Conservation (phyloP, 164 flowering plant species). For the Buxus sempervirens region DNA sequence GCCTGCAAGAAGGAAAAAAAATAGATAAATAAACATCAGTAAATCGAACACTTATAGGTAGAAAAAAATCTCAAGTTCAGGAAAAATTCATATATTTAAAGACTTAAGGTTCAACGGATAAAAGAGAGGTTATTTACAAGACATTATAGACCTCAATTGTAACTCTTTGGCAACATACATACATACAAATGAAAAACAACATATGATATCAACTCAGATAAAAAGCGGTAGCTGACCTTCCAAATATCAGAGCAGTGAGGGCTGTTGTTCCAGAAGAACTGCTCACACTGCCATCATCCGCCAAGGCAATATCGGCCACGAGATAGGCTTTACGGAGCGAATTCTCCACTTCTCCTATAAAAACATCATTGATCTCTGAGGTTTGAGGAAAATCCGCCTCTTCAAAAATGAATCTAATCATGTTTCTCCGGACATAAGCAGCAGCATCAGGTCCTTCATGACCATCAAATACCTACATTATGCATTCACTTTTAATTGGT, state of each 20-base stretch:
- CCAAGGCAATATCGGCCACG: constrained; percentile 69
- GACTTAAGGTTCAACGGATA: too few species aligned
- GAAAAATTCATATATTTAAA: too few species aligned
- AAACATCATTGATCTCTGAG: constrained; percentile 41
- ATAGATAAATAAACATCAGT: background rate
- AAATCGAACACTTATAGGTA: too few species aligned
- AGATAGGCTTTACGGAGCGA: constrained; percentile 62
- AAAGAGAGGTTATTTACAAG: too few species aligned
- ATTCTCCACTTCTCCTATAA: constrained; percentile 49
- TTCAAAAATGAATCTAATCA: constrained; percentile 58
- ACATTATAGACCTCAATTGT: too few species aligned
- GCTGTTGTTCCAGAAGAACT: constrained; percentile 86
- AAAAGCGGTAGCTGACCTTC: constrained; percentile 43
- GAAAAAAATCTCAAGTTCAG: too few species aligned
- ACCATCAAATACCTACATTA: constrained; percentile 82
- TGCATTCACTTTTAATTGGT: constrained; percentile 2
- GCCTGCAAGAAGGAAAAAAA: constrained; percentile 33
- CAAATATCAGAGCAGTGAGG: constrained; percentile 68
- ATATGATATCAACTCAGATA: too few species aligned
- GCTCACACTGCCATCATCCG: constrained; percentile 60
- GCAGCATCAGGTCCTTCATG: constrained; percentile 98
- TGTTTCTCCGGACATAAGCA: constrained; percentile 62
- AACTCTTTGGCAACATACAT: too few species aligned
- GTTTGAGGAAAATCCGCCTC: constrained; percentile 57
- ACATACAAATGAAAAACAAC: too few species aligned